Conservation (phyloP, 768 basidiomycete genomes). For the Mycena amicta region DNA sequence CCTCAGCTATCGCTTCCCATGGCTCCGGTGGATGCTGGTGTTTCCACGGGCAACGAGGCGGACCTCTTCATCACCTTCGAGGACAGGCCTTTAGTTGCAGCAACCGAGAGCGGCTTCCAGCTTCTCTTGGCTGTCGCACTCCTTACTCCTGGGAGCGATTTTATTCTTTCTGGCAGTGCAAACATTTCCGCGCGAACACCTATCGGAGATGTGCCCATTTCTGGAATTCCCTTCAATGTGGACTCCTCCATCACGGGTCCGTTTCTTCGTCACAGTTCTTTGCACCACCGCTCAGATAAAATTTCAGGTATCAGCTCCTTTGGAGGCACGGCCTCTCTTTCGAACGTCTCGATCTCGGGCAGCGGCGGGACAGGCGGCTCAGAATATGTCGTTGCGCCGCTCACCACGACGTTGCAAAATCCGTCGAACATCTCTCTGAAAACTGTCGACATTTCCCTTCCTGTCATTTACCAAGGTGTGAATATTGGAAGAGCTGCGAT, state of each 20-base stretch:
- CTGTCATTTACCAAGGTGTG: conserved; percentile 57
- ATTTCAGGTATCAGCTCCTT: conserved; percentile 69
- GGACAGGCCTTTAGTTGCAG: conserved; percentile 55
- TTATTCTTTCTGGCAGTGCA: conserved; percentile 58
- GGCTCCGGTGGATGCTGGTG: conserved; percentile 52
- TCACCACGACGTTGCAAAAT: conserved; percentile 62
- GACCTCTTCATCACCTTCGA: conserved; percentile 60
- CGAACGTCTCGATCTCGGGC: conserved; percentile 61
- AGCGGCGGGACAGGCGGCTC: conserved; percentile 66
- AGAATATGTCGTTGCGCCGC: conserved; percentile 58
- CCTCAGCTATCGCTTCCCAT: conserved; percentile 54
- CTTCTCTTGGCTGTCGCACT: conserved; percentile 63
- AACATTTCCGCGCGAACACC: conserved; percentile 61
- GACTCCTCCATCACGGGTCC: conserved; percentile 55
- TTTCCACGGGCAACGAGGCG: conserved; percentile 72
- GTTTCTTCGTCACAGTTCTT: conserved; percentile 8
- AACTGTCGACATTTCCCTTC: conserved; percentile 59
- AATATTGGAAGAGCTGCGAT: conserved; percentile 63
- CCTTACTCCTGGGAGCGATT: conserved; percentile 42
- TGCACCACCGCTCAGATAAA: conserved; percentile 24
- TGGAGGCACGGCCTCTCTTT: conserved; percentile 51
- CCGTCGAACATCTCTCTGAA: conserved; percentile 69
- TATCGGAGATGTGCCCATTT: conserved; percentile 68
- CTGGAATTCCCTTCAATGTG: conserved; percentile 65
- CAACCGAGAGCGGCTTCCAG: conserved; percentile 56